These are phyloP conservation scores for Anisodus tanguticus DNA, from an alignment of 257 asterid genomes.

Conservation along the genomic window DNA sequence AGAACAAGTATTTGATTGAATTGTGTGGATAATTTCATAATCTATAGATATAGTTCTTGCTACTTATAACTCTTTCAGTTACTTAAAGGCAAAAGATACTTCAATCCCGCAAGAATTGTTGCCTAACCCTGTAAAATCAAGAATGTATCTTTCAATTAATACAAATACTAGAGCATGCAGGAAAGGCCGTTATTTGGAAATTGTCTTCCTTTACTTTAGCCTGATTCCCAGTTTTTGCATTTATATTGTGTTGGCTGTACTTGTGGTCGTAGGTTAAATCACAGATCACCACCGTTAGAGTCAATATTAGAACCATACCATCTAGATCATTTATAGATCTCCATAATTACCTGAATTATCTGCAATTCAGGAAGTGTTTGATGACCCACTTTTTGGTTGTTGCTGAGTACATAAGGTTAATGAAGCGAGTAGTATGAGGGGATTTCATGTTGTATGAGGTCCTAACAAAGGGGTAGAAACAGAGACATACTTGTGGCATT, in stretches of 20 bases:
- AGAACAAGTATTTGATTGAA: background rate
- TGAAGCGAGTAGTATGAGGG: background rate
- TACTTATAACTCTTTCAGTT: background rate
- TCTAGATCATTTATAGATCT: background rate
- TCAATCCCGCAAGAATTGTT: background rate
- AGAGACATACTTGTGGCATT: background rate
- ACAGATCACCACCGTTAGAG: background rate
- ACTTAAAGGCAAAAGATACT: slow-evolving; percentile 24
- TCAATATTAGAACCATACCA: background rate
- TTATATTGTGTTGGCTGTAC: background rate
- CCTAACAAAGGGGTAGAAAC: background rate
- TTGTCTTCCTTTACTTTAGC: background rate
- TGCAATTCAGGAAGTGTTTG: too few relatives aligned
- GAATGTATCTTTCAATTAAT: background rate
- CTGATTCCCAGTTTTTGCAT: background rate
- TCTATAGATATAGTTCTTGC: background rate
- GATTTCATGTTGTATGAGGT: background rate
- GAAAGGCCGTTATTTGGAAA: background rate
- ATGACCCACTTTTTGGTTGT: background rate
- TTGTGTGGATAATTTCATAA: background rate
- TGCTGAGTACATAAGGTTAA: background rate
- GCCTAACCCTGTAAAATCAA: background rate
- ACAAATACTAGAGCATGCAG: background rate
- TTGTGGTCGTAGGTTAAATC: background rate
- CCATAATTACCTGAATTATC: too few relatives aligned